Conservation (phyloP, 2,329 filamentous ascomycete species). For the Chaetothyriales sp. region DNA sequence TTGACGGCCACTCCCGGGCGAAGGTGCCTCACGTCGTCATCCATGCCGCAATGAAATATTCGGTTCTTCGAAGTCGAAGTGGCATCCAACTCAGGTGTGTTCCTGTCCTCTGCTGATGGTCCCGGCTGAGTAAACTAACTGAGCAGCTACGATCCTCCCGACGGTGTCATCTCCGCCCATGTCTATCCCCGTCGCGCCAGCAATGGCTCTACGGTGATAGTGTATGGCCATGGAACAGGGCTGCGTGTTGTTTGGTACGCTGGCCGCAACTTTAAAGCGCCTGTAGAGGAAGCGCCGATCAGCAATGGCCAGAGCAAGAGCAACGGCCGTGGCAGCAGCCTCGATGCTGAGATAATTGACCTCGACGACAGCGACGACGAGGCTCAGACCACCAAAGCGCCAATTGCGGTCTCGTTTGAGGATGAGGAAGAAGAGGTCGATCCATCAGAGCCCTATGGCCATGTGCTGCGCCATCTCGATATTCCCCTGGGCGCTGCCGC, state of each 20-base stretch:
- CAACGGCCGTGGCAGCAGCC: constrained; percentile 15
- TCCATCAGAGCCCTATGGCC: constrained; percentile 40
- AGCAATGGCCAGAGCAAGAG: constrained; percentile 27
- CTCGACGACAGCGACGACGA: constrained; percentile 46
- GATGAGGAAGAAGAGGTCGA: constrained; percentile 46
- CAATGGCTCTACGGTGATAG: constrained; percentile 48
- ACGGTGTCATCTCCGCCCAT: constrained; percentile 42
- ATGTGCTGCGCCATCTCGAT: constrained; percentile 41
- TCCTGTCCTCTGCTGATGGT: neutral
- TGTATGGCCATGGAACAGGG: constrained; percentile 47
- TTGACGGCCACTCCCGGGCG: neutral
- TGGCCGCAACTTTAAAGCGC: constrained; percentile 35
- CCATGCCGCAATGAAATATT: constrained; percentile 20
- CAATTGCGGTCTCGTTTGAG: constrained; percentile 32
- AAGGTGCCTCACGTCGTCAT: neutral
- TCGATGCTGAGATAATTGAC: constrained; percentile 42
- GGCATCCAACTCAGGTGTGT: constrained; percentile 31
- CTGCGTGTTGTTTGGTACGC: constrained; percentile 48
- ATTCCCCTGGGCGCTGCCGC: constrained; percentile 41
- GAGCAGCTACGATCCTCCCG: constrained; percentile 45
- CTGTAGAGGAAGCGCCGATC: constrained; percentile 22
- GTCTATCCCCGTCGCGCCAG: constrained; percentile 45
- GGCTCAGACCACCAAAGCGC: constrained; percentile 24
- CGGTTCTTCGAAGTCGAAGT: constrained; percentile 27
- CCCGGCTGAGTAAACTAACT: neutral